A percentile compares a stretch with the other conserved stretches of the same genome.
Conservation (phyloP, 2,329 filamentous ascomycete genomes). For the Curvularia sp. region DNA sequence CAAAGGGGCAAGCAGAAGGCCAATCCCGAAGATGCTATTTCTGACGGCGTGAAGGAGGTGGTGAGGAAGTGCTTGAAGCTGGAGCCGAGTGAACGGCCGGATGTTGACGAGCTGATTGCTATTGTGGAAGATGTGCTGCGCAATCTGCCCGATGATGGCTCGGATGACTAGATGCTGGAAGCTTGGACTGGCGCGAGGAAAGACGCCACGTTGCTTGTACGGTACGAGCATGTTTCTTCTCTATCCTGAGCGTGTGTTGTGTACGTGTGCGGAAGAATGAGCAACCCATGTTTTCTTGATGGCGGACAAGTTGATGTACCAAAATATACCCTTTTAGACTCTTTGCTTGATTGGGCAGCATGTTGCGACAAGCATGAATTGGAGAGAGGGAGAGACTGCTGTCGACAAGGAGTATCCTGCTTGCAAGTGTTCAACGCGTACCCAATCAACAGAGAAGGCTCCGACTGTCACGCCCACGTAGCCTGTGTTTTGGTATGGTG, state of each 20-base stretch:
- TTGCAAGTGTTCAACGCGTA: not conserved
- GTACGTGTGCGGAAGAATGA: not conserved
- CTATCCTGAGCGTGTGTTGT: not conserved
- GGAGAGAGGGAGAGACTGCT: not conserved
- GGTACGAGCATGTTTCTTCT: constrained; percentile 1
- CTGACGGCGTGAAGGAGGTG: constrained; percentile 83
- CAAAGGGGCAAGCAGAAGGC: constrained; percentile 63
- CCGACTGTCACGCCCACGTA: too few species aligned
- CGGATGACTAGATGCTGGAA: constrained; percentile 18
- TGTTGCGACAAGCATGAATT: not conserved
- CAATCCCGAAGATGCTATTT: constrained; percentile 65
- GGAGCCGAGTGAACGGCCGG: constrained; percentile 85
- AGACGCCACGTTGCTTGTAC: not conserved
- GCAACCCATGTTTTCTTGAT: not conserved
- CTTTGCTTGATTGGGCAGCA: not conserved
- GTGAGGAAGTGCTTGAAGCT: constrained; percentile 86
- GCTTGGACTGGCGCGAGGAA: not conserved
- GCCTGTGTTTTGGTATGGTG: not conserved
- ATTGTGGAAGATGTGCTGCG: constrained; percentile 78
- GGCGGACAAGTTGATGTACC: not conserved
- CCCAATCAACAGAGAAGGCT: not conserved
- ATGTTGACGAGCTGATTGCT: constrained; percentile 81
- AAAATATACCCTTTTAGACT: constrained; percentile 13
- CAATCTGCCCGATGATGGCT: constrained; percentile 68
- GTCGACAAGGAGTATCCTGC: not conserved